Evolutionary conservation across 2,329 filamentous ascomycete genomes (phyloP), one percentile per base, ranked within the genome.

Genomic region (Hymenoscyphus fructigenus): DNA sequence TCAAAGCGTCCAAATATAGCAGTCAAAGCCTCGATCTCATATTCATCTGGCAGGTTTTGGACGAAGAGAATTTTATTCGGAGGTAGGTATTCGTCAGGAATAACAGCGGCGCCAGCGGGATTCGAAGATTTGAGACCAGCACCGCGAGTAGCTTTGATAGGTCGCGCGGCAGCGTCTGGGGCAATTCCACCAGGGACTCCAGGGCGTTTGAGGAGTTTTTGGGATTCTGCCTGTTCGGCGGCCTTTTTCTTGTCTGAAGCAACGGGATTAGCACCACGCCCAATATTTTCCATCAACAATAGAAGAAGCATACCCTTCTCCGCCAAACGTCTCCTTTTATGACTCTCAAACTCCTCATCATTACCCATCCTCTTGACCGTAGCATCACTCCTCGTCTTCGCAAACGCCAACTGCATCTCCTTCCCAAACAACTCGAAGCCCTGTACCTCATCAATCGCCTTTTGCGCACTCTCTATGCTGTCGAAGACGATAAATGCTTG

Each of bases 41-140:
- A 92, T 69, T 92, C 91, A 68, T 94, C 91, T 9, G 95, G 93
- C 41, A 99, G 80, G 73, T 98, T 94, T 80, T 96, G 92, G 67
- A 98, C 82, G 80, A 98, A 96, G 41, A 99, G 85, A 70, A 93
- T 96, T 82, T 97, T 97, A 85, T 98, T 98, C 41, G 95, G 94
- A 3, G 94, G 94, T 3, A 98, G 86, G 78, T 97, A 98, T 79
- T 99, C 95, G 84, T 98, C 95, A n/a, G 93, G 93, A 20, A 98
- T 89, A 63, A 93, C 89, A 12, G 90, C 84, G 3, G 89, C 83
- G 1, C 87, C 83, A 15, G 87, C 83, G 5, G 87, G 84, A 65
- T 86, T 87, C 0, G 89, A 90, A 5, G 91, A 86, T 77, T 96
- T 96, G 80, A 94, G 86, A 38, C 91, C 91, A 28, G 85, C 82